Evolutionary conservation across 352 stramenopile genomes (phyloP).

Genomic region (Phytophthora tubulina): DNA sequence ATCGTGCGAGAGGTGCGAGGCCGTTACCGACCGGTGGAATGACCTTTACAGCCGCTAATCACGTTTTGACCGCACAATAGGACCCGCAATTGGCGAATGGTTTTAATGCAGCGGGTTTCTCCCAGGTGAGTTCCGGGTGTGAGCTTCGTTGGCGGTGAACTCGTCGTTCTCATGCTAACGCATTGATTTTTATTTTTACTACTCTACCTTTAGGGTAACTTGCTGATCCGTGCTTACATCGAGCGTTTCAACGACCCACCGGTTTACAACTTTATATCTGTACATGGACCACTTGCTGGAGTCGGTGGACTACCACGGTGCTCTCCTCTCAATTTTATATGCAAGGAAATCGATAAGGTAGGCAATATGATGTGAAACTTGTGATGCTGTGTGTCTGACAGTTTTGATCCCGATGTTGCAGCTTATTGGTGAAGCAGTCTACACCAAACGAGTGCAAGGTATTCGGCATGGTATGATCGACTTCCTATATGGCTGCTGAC

Average conservation of each 20-base stretch:
- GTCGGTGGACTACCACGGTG: slow-evolving; percentile 92
- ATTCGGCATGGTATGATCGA: not conserved
- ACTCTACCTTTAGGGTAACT: slow-evolving; percentile 73
- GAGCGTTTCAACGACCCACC: slow-evolving; percentile 93
- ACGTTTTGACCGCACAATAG: slow-evolving; percentile 33
- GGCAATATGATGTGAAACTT: not conserved
- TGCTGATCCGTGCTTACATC: slow-evolving; percentile 95
- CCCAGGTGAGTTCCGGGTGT: slow-evolving; percentile 64
- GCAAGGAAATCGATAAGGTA: slow-evolving; percentile 85
- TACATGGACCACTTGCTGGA: slow-evolving; percentile 93
- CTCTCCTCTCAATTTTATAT: slow-evolving; percentile 84
- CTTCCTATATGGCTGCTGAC: slow-evolving; percentile 12
- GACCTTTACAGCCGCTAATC: slow-evolving; percentile 5
- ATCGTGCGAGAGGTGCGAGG: slow-evolving; percentile 69
- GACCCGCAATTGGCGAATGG: slow-evolving; percentile 85
- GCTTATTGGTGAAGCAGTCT: slow-evolving; percentile 88
- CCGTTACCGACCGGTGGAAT: not conserved
- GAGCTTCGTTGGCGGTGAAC: not conserved
- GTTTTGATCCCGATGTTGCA: slow-evolving; percentile 38
- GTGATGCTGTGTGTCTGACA: not conserved
- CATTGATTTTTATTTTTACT: not conserved
- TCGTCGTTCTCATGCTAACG: not conserved
- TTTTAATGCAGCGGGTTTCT: slow-evolving; percentile 96
- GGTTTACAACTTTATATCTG: slow-evolving; percentile 91
- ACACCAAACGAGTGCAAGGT: slow-evolving; percentile 89